Base-by-base conservation (phyloP, 2,329 filamentous ascomycete species). In the Xylaria sp. region DNA sequence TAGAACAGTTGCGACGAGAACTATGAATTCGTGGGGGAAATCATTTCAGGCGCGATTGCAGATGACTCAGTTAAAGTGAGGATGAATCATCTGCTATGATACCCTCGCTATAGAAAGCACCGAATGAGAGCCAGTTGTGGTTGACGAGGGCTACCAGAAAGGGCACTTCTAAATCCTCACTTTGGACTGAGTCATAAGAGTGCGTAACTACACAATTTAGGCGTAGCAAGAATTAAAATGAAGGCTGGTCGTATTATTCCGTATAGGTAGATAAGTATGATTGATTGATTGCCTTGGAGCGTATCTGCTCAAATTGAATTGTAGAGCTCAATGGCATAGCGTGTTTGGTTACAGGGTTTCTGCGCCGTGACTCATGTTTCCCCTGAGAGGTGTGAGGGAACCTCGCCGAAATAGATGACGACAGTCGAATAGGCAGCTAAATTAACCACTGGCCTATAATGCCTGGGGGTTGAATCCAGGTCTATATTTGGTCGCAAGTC, bases 351-450 rank as follows among this genome's bases (percentile, higher is more conserved):
- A 21, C 37, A 47, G 35, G 42, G 61, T 23, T 37, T 57, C 42
- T 8, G 44, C 23, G 29, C 27, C 21, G 66, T 69, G 66, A 69
- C 53, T 69, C 66, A 69, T 21, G 8, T 37, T 53, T 25, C n/a
- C 53, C n/a, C 40, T 40, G 59, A 47, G 37, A 16, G 18, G 27
- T 64, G 9, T 21, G 50, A 27, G 53, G 58, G 62, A 59, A 63
- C 8, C 27, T 51, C 10, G 53, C 44, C 42, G 59, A 60, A 66
- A 29, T 23, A 12, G 66, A 62, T 60, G 66, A 65, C 44, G 62
- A 69, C 66, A 59, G 55, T 58, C 55, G 51, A 59, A 59, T 60
- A 69, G 66, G 66, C 66, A 69, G 53, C 66, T 66, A 59, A 65
- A 69, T 69, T 65, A 63, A 50, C 6, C 3, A 23, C 27, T 8